phyloP scores from a whole-genome alignment of 73 alveolate genomes.

The Paramecium tetraurelia region DNA sequence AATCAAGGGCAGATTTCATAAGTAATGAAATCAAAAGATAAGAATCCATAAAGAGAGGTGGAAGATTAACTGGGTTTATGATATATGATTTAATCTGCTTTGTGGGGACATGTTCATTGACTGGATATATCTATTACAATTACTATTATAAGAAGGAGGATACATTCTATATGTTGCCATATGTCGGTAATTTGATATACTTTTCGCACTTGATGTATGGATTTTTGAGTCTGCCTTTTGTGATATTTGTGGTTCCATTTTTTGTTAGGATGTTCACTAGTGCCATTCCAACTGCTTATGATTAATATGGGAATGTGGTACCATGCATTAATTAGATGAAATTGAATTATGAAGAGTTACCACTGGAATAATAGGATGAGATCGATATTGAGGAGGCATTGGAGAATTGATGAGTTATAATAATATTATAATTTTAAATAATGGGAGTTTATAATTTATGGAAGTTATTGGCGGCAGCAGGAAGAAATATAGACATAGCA shows the following conservation, averaged over 20 bases:
- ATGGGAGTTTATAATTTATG: conserved; percentile 87
- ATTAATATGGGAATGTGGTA: not conserved
- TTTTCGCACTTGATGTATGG: not conserved
- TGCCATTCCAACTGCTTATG: not conserved
- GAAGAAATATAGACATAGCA: conserved; percentile 70
- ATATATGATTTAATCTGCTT: conserved; percentile 41
- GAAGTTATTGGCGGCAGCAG: conserved; percentile 77
- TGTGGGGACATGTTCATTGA: not conserved
- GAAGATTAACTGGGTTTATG: conserved; percentile 37
- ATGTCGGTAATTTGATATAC: not conserved
- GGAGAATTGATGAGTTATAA: not conserved
- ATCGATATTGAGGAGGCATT: not conserved
- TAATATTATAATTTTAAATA: not conserved
- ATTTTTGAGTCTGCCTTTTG: conserved; percentile 38
- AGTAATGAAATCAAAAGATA: not conserved
- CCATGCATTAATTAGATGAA: not conserved
- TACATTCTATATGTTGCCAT: not conserved
- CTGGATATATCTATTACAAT: not conserved
- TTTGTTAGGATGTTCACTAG: conserved; percentile 42
- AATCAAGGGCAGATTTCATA: conserved; percentile 34
- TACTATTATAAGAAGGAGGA: not conserved
- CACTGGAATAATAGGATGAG: not conserved
- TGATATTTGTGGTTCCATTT: not conserved
- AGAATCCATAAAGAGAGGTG: not conserved
- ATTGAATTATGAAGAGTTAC: not conserved